Evolutionary conservation across 768 basidiomycete genomes (phyloP).

Genomic region (Mycena capillaripes): DNA sequence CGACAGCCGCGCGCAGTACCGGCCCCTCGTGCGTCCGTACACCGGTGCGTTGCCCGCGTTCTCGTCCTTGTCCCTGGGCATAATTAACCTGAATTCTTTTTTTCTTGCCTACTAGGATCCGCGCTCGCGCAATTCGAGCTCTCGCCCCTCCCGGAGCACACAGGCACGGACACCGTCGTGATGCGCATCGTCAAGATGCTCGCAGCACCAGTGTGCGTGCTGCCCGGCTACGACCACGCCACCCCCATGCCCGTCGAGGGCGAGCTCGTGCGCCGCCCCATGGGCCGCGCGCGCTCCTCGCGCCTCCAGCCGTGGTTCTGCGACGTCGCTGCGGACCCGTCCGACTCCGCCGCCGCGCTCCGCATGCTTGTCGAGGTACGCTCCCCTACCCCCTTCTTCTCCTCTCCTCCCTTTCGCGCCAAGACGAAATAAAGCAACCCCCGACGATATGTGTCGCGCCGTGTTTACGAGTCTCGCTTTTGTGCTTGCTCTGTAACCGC

Average conservation of each 20-base stretch:
- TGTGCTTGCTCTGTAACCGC: slow-evolving; percentile 36
- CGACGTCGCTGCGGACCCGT: not conserved
- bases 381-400: too few relatives aligned
- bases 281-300: slow-evolving; percentile 19
- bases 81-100: not conserved
- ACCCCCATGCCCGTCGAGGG: slow-evolving; percentile 26
- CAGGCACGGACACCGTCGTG: slow-evolving; percentile 48
- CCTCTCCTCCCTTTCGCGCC: not conserved
- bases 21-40: slow-evolving; percentile 13
- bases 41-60: not conserved
- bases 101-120: too few relatives aligned
- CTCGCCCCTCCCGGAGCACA: slow-evolving; percentile 38
- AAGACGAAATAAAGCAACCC: slow-evolving; percentile 35
- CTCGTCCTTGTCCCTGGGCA: not conserved
- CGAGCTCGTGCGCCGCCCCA: slow-evolving; percentile 22
- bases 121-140: slow-evolving; percentile 35
- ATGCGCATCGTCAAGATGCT: slow-evolving; percentile 44
- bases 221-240: slow-evolving; percentile 31
- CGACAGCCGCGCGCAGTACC: slow-evolving; percentile 19
- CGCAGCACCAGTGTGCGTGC: slow-evolving; percentile 18
- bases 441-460: slow-evolving; percentile 24
- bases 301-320: slow-evolving; percentile 24
- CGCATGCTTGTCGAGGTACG: slow-evolving; percentile 29
- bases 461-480: slow-evolving; percentile 33
- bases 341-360: slow-evolving; percentile 15